Evolutionary conservation across 768 basidiomycete species (phyloP), one percentile per base, ranked within the genome.

Genomic region (Rhizopogon salebrosus): DNA sequence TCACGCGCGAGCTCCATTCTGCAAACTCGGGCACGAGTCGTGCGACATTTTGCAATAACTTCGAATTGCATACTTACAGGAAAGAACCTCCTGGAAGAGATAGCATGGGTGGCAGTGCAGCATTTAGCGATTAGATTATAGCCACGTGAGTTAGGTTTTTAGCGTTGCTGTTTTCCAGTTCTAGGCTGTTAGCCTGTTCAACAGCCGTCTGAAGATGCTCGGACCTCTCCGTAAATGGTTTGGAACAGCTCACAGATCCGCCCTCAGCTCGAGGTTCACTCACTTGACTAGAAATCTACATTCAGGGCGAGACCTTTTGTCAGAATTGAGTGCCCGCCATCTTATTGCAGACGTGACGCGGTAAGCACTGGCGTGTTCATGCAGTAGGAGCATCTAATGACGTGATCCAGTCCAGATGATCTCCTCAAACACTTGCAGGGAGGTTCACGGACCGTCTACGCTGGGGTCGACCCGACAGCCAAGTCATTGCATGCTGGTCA

Each of bases 401-500:
- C 37, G 0, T 35, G 3, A 18, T 49, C 34, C 54, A 80, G 80
- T 45, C 76, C 70, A 41, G 72, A 76, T 51, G 69, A 69, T 65
- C 82, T 54, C 57, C 60, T 38, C 51, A 68, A 53, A 65, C 73
- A 41, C 66, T 82, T 55, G 56, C 51, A 58, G 18, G 59, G 50
- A 37, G 48, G 57, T 34, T 67, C 63, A 35, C 82, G 80, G 58
- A 80, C 80, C 0, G 78, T 92, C 16, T 99, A 99, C 65, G 77
- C 84, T 4, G 97, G 97, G 34, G 79, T 98, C 38, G 97, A 99
- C 65, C 97, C 97, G 13, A 93, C 95, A 2, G 93, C 94, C 4
- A 74, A 71, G 23, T 88, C 92, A 1, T 75, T 99, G 16, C 97
- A 99, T 67, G 89, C 93, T 50, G 97, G 97, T 3, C 95, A 99